Evolutionary conservation across 2,329 filamentous ascomycete genomes (phyloP).

Genomic region (Sporothrix inflata): DNA sequence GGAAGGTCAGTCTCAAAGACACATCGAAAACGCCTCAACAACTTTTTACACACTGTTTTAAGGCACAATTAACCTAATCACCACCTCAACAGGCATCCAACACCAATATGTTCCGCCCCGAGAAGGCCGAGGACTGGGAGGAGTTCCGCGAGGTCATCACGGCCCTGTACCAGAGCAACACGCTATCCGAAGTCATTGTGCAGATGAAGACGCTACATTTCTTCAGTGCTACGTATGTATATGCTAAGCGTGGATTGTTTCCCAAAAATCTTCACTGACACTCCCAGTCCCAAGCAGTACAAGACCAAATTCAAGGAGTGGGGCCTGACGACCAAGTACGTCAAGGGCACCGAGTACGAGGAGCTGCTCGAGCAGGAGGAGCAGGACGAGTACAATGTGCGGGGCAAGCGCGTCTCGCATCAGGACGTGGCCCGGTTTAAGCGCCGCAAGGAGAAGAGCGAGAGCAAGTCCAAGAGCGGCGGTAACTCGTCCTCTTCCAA

Average conservation of each 20-base stretch:
- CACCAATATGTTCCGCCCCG: slow-evolving; percentile 34
- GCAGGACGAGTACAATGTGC: slow-evolving; percentile 38
- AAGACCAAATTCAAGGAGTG: slow-evolving; percentile 43
- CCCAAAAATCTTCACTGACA: neutral
- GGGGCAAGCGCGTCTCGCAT: slow-evolving; percentile 34
- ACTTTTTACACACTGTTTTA: too few relatives aligned
- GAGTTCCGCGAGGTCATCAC: slow-evolving; percentile 39
- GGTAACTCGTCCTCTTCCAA: neutral
- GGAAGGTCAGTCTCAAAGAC: neutral
- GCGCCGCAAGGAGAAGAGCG: slow-evolving; percentile 30
- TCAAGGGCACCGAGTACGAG: slow-evolving; percentile 41
- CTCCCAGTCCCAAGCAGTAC: slow-evolving; percentile 37
- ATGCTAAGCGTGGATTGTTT: too few relatives aligned
- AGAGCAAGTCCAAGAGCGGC: slow-evolving; percentile 4
- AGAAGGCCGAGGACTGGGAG: slow-evolving; percentile 42
- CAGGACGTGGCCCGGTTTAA: slow-evolving; percentile 30
- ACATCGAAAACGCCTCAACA: neutral
- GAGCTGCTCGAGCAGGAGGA: slow-evolving; percentile 39
- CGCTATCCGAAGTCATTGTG: slow-evolving; percentile 45
- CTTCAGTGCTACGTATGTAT: slow-evolving; percentile 42
- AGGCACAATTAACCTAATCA: too few relatives aligned
- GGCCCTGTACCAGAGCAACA: slow-evolving; percentile 41
- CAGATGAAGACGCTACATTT: slow-evolving; percentile 40
- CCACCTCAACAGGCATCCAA: neutral
- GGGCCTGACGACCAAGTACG: slow-evolving; percentile 43